Evolutionary conservation across 495 filamentous ascomycete species (phyloP), one percentile per base, ranked within the genome.

Genomic region (Daldinia bambusicola): DNA sequence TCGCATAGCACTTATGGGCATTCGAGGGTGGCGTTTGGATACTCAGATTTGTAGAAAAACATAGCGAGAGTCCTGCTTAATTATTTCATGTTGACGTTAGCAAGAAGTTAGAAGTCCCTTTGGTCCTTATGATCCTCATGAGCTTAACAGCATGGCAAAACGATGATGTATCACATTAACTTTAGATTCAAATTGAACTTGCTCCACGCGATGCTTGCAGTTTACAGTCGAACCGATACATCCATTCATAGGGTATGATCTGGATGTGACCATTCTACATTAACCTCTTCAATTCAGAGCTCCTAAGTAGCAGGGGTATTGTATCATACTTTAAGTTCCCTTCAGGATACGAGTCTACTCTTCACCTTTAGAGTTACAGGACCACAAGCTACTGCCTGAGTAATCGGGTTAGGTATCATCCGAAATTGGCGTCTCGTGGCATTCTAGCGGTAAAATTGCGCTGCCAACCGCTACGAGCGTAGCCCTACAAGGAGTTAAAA

Each of bases 31-130:
- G 66, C 66, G 53, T 68, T 68, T 52, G 48, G 52, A 34, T 58
- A 53, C 18, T 51, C 41, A 26, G 43, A 58, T 58, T 48, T 59
- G 61, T 69, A 69, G 59, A 69, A 69, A 62, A 37, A 16, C 30
- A 38, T 9, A 69, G 59, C 43, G 40, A 41, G 36, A 14, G 26
- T 32, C 50, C 50, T 30, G 50, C 50, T 53, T 53, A 12, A 53
- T 53, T 53, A 53, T 53, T 53, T 30, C 14, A 32, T 31, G 50
- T 30, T 53, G 8, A 53, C 50, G 26, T 31, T 32, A 32, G 50
- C 22, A 9, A 32, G 12, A 12, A 32, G 26, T 6, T 14, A 31
- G 6, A n/a, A 32, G 26, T 53, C n/a, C n/a, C n/a, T n/a, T n/a
- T n/a, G n/a, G n/a, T n/a, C n/a, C n/a, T n/a, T 1, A 26, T 3